Evolutionary conservation across 2,329 filamentous ascomycete genomes (phyloP), one percentile per base, ranked within the genome.

Genomic region (Trichoderma hamatum): DNA sequence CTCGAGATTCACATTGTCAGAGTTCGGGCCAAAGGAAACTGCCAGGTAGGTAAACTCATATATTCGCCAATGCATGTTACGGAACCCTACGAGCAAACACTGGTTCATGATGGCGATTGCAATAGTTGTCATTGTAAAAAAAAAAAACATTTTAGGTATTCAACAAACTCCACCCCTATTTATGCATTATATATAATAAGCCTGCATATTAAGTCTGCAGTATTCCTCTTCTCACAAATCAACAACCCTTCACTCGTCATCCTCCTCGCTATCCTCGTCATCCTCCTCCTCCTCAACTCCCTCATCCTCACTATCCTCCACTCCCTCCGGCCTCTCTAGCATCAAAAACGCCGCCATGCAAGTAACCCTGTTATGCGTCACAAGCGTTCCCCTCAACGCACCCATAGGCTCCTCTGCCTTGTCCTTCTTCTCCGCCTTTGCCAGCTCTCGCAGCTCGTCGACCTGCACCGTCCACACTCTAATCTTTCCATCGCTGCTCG

Each of bases 271-370:
- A 28, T 79, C 79, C 0, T 81, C 79, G n/a, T 80, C 80, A 4
- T 78, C 79, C 0, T 80, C 78, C 55, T 80, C 78, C 0, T 81
- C 83, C 36, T 80, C 80, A 19, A 80, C 84, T 52, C 79, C 80
- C 72, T 85, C 83, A 58, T 83, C 82, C 68, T 88, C 88, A 75
- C 84, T 87, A 21, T 87, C 88, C 73, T 88, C 88, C 55, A 84
- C 82, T 26, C 85, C 86, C 51, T 89, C 88, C 19, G 88, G 86
- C 58, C 85, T 83, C 74, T 89, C 86, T 78, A 92, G 86, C 93
- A 98, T 96, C 72, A 92, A 83, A 82, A 97, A 98, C 26, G 91
- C 91, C 74, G 89, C 89, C 75, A 98, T 77, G 78, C 96, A 98
- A 46, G 94, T 98, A 73, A 98, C 94, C 68, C 96, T 85, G 78